Base-by-base conservation (phyloP, 306 rosid genomes). In the Erythrophleum fordii region DNA sequence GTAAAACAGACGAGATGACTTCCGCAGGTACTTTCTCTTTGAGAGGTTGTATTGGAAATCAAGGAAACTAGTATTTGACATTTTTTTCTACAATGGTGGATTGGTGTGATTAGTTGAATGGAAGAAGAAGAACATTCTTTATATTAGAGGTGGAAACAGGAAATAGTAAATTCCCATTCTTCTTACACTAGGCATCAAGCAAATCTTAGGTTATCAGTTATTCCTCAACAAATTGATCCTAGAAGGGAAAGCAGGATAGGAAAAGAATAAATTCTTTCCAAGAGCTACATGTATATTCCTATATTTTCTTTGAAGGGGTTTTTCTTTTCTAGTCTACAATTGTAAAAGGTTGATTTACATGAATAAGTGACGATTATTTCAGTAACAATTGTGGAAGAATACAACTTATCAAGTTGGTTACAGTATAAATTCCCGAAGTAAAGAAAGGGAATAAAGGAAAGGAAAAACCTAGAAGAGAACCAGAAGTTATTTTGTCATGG, bases 21-120 rank as follows among this genome's bases (percentile, higher is more conserved):
- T 90, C 58, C 89, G 77, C 79, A 92, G 65, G 80, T 88, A 89
- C 75, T 84, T 91, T 37, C 83, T 85, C 86, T 87, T 90, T 6
- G 92, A 90, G 52, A 92, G 81, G 76, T 22, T 90, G 85, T 89
- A 93, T 41, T 95, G 95, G 87, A 95, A 89, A 69, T 93, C 97
- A 10, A 95, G 97, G 83, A 90, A 88, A 61, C 91, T 90, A 28
- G 76, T 34, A 0, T 28, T 83, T 11, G 92, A 78, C 86, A 89
- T 93, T 77, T 79, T 89, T 65, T 60, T 22, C 48, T 13, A 18
- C 45, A 13, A 31, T 56, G 48, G 48, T 37, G 77, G 34, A 29
- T 39, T 87, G 14, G 77, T 23, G 56, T 77, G 72, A 46, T 80
- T 59, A 53, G 76, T n/a, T 69, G 80, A 37, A 56, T 62, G 39